Evolutionary conservation across 768 basidiomycete species (phyloP), one percentile per base, ranked within the genome.

Genomic region (Agrocybe pediades): DNA sequence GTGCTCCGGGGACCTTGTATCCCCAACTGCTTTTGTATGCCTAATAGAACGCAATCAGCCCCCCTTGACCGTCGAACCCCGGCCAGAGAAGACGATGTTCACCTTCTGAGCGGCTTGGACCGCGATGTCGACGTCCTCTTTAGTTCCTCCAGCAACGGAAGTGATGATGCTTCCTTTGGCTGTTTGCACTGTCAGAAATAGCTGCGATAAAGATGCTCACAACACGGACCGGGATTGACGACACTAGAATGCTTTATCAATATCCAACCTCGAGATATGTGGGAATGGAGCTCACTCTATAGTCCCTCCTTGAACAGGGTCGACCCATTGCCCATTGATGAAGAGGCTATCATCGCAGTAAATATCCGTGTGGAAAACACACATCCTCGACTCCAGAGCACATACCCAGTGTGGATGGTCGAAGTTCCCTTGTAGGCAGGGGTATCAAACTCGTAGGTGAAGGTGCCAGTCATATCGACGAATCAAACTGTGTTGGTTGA

Each of bases 111-210:
- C 88, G 36, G 78, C 84, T 2, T 73, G 68, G 48, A 92, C 91
- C 1, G 92, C 92, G 36, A 65, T 61, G 67, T 94, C 87, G 54
- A 94, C 83, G 59, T 95, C 92, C 57, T 81, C 78, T 6, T 75
- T 48, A 2, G 81, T 82, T 26, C 79, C 90, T 61, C 80, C 83
- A 0, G 80, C 64, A 55, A 90, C 69, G 24, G 74, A 53, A 1
- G 82, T 80, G 66, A 85, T 76, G 30, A 79, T 56, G 62, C 87
- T 77, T 39, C 87, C 91, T 13, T 69, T 90, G 0, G 87, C 78
- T 36, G 19, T 61, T 16, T 41, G 55, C 53, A n/a, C 24, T 8
- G 15, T 27, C 41, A 51, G 21, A 40, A 45, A 36, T 50, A 46
- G n/a, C n/a, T 13, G 29, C 11, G 21, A 23, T 11, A 13, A 36